Evolutionary conservation across 768 basidiomycete genomes (phyloP).

Genomic region (Calocera cornea): DNA sequence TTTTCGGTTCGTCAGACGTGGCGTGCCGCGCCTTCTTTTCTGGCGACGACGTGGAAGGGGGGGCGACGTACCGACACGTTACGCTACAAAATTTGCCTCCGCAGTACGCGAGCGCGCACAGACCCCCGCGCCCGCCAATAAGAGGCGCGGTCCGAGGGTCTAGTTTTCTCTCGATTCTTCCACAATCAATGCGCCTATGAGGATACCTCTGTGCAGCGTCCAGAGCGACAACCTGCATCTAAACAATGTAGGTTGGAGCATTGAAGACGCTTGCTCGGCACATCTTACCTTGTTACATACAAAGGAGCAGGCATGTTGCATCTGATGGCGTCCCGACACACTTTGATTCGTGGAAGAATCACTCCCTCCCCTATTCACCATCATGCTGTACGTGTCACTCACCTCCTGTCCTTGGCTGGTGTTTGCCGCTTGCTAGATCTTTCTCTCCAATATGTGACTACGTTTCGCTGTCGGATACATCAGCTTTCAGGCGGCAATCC

Average conservation of each 20-base stretch:
- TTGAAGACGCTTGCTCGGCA: conserved; percentile 5
- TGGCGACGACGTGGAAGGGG: conserved; percentile 1
- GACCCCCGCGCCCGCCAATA: background rate
- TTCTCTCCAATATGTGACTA: background rate
- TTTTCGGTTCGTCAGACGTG: background rate
- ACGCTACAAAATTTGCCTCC: background rate
- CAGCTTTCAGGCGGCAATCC: background rate
- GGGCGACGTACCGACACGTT: background rate
- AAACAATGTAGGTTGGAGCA: background rate
- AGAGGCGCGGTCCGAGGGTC: background rate
- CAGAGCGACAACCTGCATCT: background rate
- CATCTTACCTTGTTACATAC: conserved; percentile 5
- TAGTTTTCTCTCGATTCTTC: conserved; percentile 4
- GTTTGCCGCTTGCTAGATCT: background rate
- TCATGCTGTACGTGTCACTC: background rate
- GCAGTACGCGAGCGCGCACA: background rate
- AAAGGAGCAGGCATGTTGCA: conserved; percentile 5
- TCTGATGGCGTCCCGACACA: background rate
- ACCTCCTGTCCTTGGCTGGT: background rate
- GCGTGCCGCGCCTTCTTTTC: conserved; percentile 2
- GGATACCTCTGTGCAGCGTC: conserved; percentile 3
- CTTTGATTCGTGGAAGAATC: conserved; percentile 3
- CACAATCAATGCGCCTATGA: conserved; percentile 5
- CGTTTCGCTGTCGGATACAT: background rate
- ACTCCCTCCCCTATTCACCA: background rate